phyloP scores from a whole-genome alignment of 1,284 basidiomycete genomes.

The Tylopilus sp. region DNA sequence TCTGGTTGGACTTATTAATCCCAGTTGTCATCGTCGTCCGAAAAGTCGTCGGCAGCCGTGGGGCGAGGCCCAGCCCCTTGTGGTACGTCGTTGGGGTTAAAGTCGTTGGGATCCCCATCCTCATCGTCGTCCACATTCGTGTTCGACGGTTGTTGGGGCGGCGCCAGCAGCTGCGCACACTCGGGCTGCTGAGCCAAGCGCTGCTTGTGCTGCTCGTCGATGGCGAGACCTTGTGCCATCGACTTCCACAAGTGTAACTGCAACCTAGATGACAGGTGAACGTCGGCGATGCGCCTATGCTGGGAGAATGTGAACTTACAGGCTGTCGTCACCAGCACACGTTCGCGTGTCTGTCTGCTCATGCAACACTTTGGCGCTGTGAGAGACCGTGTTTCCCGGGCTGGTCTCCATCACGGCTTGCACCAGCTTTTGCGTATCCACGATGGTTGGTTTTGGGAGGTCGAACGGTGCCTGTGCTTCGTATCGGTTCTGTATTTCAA shows the following conservation, averaged over 20 bases:
- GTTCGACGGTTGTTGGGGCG: conserved; percentile 6
- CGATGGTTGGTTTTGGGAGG: conserved; percentile 21
- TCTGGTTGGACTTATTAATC: not conserved
- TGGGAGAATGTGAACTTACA: conserved; percentile 29
- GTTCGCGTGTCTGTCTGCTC: conserved; percentile 41
- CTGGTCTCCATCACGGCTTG: conserved; percentile 37
- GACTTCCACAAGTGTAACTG: conserved; percentile 44
- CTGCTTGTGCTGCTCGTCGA: conserved; percentile 41
- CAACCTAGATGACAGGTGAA: too few relatives aligned
- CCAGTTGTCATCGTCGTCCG: conserved; percentile 40
- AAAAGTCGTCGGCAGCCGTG: conserved; percentile 33
- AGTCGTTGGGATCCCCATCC: conserved; percentile 19
- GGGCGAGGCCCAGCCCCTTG: conserved; percentile 11
- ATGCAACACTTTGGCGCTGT: conserved; percentile 35
- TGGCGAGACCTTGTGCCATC: conserved; percentile 44
- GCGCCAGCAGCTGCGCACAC: conserved; percentile 23
- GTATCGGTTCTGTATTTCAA: conserved; percentile 14
- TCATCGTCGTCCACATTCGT: conserved; percentile 1
- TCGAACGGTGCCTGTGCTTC: conserved; percentile 3
- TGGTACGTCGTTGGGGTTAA: conserved; percentile 32
- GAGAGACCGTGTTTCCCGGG: conserved; percentile 35
- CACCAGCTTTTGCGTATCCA: conserved; percentile 42
- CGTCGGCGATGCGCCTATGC: not conserved
- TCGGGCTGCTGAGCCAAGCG: conserved; percentile 27
- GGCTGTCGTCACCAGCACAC: conserved; percentile 46